phyloP scores from a whole-genome alignment of 2,329 filamentous ascomycete species.

The Arthrobotrys entomopaga region DNA sequence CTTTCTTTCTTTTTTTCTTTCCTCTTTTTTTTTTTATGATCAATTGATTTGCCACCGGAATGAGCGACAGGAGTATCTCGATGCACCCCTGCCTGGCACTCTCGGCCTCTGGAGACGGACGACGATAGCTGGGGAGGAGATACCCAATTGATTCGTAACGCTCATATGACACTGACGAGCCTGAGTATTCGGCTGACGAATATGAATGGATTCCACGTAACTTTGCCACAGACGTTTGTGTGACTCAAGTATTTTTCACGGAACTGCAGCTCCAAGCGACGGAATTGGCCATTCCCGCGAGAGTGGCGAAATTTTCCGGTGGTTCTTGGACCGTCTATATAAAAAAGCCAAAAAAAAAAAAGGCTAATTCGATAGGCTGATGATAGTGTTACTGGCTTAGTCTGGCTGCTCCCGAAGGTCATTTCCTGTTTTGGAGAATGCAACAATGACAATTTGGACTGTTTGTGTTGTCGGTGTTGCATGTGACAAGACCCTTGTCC shows the following conservation, averaged over 20 bases:
- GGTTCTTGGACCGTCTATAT: slow-evolving; percentile 14
- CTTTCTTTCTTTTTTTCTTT: too few species aligned
- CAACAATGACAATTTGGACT: slow-evolving; percentile 22
- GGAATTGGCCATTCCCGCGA: slow-evolving; percentile 17
- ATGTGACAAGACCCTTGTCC: slow-evolving; percentile 31
- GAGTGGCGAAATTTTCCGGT: slow-evolving; percentile 28
- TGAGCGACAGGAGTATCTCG: slow-evolving; percentile 9
- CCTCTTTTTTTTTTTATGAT: too few species aligned
- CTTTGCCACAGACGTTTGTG: slow-evolving; percentile 35
- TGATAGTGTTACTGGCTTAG: slow-evolving; percentile 7
- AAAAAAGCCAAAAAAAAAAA: slow-evolving; percentile 26
- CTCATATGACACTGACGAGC: not conserved
- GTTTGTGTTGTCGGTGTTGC: slow-evolving; percentile 48
- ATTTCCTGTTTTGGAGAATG: slow-evolving; percentile 55
- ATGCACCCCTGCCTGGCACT: not conserved
- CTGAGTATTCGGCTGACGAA: slow-evolving; percentile 23
- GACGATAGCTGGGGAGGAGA: not conserved
- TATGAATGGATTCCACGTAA: slow-evolving; percentile 1
- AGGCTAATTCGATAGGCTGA: slow-evolving; percentile 14
- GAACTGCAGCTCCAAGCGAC: slow-evolving; percentile 3
- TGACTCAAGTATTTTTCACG: slow-evolving; percentile 3
- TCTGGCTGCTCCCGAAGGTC: slow-evolving; percentile 21
- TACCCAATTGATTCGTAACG: not conserved
- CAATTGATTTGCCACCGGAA: slow-evolving; percentile 31
- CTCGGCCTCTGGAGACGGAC: too few species aligned